Evolutionary conservation across 257 asterid genomes (phyloP), one percentile per base, ranked within the genome.

Genomic region (Nicotiana undulata): DNA sequence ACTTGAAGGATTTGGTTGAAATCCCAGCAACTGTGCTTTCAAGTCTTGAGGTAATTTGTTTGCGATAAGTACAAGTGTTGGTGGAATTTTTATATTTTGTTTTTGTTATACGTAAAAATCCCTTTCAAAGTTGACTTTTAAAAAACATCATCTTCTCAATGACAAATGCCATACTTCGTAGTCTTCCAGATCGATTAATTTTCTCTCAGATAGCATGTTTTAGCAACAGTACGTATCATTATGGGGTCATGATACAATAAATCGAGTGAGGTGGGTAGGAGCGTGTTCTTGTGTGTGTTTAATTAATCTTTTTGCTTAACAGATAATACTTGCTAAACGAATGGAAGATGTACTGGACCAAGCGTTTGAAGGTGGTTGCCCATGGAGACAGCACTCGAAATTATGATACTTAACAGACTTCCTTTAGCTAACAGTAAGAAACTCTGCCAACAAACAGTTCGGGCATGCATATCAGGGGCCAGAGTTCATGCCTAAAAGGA

Each of bases 301-400:
- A 68, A 44, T 17, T 24, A 0, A 46, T 44, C 22, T 24, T 72
- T 72, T 15, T 49, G 61, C 61, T 74, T 37, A 70, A 84, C 89
- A 96, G 99, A 92, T 96, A 77, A 52, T 96, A 77, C 85, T 85
- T 46, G 99, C 98, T 29, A 94, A 88, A 88, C 88, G 97, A 82
- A 87, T 96, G 97, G 99, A 96, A 92, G 99, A 96, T 67, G 99
- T 96, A 83, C 84, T 96, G 81, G 98, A 94, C 31, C 98, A 94
- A 16, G 99, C 99, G 15, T 96, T 96, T 77, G 98, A 94, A 85
- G 98, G 98, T 28, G 99, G 99, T 58, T 94, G 94, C 83, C 99
- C 99, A 29, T 90, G 95, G 98, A 90, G 89, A 88, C 84, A 83
- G 52, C 91, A 83, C 67, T 90, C 99, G 0, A 96, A 91, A 85